Evolutionary conservation across 495 filamentous ascomycete species (phyloP).

Genomic region (Podospora comata): DNA sequence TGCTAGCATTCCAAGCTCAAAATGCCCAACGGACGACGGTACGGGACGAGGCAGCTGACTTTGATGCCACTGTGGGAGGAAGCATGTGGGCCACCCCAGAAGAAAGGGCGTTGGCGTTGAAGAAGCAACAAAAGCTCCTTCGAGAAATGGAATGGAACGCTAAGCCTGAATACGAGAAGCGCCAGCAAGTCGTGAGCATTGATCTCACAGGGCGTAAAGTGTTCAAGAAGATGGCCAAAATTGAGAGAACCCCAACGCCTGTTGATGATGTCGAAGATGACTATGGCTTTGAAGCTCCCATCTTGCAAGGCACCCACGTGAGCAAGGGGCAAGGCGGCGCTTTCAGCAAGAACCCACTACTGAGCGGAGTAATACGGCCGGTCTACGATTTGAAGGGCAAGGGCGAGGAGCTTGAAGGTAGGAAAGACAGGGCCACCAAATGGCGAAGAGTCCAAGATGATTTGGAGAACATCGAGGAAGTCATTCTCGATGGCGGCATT

Average conservation of each 20-base stretch:
- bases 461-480: slow-evolving; percentile 82
- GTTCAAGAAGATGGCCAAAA: slow-evolving; percentile 65
- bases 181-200: slow-evolving; percentile 79
- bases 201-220: slow-evolving; percentile 77
- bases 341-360: slow-evolving; percentile 80
- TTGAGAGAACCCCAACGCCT: slow-evolving; percentile 51
- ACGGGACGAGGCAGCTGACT: slow-evolving; percentile 90
- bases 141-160: slow-evolving; percentile 88
- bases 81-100: slow-evolving; percentile 86
- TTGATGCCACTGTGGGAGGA: slow-evolving; percentile 66
- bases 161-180: slow-evolving; percentile 89
- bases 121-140: slow-evolving; percentile 83
- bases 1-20: slow-evolving; percentile 81
- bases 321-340: slow-evolving; percentile 42
- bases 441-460: slow-evolving; percentile 95
- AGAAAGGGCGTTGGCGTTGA: slow-evolving; percentile 82
- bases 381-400: slow-evolving; percentile 60
- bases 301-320: slow-evolving; percentile 27
- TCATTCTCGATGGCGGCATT: slow-evolving; percentile 82
- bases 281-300: neutral
- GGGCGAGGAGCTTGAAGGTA: slow-evolving; percentile 38
- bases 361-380: slow-evolving; percentile 76
- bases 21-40: slow-evolving; percentile 86
- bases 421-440: slow-evolving; percentile 47
- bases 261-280: slow-evolving; percentile 39